A percentile compares a stretch with the other conserved stretches of the same genome.
Conservation (phyloP, 2,329 filamentous ascomycete genomes). For the Colletotrichum falcatum region DNA sequence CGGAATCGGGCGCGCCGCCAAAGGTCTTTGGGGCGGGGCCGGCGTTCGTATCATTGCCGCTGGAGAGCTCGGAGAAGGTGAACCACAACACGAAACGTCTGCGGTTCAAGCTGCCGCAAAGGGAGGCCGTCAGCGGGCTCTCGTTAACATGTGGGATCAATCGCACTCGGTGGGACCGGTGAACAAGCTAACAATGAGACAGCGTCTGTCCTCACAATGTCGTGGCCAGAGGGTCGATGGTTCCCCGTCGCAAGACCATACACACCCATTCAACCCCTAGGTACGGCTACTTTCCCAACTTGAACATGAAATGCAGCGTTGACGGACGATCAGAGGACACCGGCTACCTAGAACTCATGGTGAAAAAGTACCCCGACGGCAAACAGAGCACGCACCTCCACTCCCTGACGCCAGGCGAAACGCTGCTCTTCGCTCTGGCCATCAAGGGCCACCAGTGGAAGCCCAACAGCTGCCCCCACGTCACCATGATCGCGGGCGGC, state of each 20-base stretch:
- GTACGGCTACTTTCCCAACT: slow-evolving; percentile 48
- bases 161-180: slow-evolving; percentile 83
- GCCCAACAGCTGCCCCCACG: slow-evolving; percentile 59
- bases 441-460: slow-evolving; percentile 68
- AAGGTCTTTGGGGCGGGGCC: slow-evolving; percentile 52
- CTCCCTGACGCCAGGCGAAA: slow-evolving; percentile 71
- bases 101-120: slow-evolving; percentile 87
- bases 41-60: slow-evolving; percentile 79
- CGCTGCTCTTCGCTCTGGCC: slow-evolving; percentile 66
- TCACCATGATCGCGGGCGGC: slow-evolving; percentile 78
- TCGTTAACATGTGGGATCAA: slow-evolving; percentile 85
- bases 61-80: slow-evolving; percentile 81
- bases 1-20: slow-evolving; percentile 25
- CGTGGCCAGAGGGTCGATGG: slow-evolving; percentile 68
- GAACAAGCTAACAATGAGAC: slow-evolving; percentile 32
- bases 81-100: slow-evolving; percentile 97
- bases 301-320: neutral
- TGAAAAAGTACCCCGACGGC: slow-evolving; percentile 77
- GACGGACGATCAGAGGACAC: slow-evolving; percentile 58
- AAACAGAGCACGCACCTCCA: slow-evolving; percentile 75
- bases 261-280: slow-evolving; percentile 69
- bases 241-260: slow-evolving; percentile 74
- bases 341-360: slow-evolving; percentile 71
- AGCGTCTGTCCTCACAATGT: slow-evolving; percentile 43
- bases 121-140: slow-evolving; percentile 86